Base-by-base conservation (phyloP, 2,329 filamentous ascomycete species). In the Teratosphaeria gauchensis region DNA sequence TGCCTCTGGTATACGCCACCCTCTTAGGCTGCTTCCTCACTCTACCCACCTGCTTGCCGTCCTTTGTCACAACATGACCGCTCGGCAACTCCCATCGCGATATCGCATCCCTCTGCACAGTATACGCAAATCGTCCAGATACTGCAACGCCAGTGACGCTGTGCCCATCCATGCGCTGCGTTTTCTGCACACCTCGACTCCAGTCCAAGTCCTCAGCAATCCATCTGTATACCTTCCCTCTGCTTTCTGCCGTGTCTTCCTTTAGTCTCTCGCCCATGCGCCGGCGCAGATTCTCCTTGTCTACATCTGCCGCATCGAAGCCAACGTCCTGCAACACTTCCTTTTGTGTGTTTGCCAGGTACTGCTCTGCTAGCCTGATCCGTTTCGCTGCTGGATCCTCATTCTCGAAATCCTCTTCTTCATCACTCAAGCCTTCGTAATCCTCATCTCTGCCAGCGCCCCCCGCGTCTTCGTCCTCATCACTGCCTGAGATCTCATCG, bases 241-340 rank as follows among this genome's bases (percentile, higher is more conserved):
- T 96, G 58, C 84, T 84, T 76, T 96, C 94, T 56, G 94, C 85
- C 51, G 94, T 89, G 72, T 97, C 94, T 75, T 96, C 90, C 74
- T 92, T 86, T 67, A 99, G 78, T 66, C 92, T 81, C 73, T 95
- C 89, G 32, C 72, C 71, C 70, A 73, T 73, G 51, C 72, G 72
- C 57, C 66, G 59, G 51, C 92, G 91, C 68, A 99, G 92, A 66
- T 96, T 77, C 71, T 99, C 94, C 60, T 88, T 82, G 75, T 97
- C 94, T 59, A 99, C 89, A 56, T 97, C 90, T 66, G 87, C 91
- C 7, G 94, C 94, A 75, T 99, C 91, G 70, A 97, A 99, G 46
- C 91, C 94, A 56, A 82, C 82, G 63, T 90, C 88, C 66, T 95
- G 87, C 59, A 79, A 73, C 30, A 79, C 75, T 66, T 96, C 88